Conservation (phyloP, 2,329 filamentous ascomycete genomes). For the Orbilia brochopaga region DNA sequence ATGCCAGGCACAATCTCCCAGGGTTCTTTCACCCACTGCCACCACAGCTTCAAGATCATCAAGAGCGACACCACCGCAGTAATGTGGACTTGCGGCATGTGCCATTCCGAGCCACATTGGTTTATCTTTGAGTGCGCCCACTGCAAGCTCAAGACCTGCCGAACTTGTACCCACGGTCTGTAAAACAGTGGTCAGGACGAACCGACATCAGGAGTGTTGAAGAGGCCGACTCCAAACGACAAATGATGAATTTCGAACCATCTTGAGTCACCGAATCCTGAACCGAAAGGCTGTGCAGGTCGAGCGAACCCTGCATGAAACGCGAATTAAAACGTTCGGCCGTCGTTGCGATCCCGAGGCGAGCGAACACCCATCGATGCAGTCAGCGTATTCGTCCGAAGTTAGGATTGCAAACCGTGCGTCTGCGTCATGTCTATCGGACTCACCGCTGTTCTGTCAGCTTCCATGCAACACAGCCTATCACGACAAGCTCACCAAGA, state of each 20-base stretch:
- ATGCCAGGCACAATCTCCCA: constrained; percentile 48
- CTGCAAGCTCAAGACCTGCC: constrained; percentile 71
- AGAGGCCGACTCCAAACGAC: constrained; percentile 16
- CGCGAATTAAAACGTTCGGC: neutral
- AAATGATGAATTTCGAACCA: constrained; percentile 4
- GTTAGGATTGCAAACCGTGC: neutral
- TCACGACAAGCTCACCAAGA: constrained; percentile 30
- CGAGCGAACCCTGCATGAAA: constrained; percentile 15
- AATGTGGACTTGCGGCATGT: constrained; percentile 70
- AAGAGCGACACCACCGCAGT: constrained; percentile 71
- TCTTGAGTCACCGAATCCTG: constrained; percentile 48
- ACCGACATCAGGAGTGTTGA: constrained; percentile 4
- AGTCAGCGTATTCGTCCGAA: neutral
- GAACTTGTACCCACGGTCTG: constrained; percentile 64
- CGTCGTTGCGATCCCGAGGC: constrained; percentile 24
- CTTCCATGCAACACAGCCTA: constrained; percentile 36
- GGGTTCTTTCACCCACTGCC: constrained; percentile 65
- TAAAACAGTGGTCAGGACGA: constrained; percentile 53
- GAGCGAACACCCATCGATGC: constrained; percentile 5
- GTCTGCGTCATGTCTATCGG: constrained; percentile 1
- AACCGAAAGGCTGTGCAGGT: constrained; percentile 36
- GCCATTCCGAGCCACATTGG: constrained; percentile 70
- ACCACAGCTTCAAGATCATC: constrained; percentile 69
- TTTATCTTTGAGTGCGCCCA: constrained; percentile 73
- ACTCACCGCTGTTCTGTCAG: constrained; percentile 20